Evolutionary conservation across 192 early-diverging fungal species (phyloP), one percentile per base, ranked within the genome.

Genomic region (Backusella westeae): DNA sequence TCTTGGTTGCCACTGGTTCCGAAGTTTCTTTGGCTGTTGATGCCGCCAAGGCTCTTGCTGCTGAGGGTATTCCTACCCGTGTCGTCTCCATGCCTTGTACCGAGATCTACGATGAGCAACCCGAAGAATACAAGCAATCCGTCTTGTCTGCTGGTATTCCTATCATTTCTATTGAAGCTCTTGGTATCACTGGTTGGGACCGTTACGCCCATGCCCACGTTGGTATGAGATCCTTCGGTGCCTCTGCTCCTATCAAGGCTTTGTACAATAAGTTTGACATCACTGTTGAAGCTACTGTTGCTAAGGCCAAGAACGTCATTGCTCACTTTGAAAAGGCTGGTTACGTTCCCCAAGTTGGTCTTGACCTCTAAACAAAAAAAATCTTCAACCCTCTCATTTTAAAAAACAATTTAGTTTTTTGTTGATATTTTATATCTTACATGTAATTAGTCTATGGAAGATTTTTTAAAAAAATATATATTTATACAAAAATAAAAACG

Each of bases 51-150:
- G 75, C 87, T 69, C 82, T 98, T 17, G 87, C 85, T 42, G 78
- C 85, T 12, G 74, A 90, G 52, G 85, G 84, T 0, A 82, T 91
- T 77, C 84, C 83, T 34, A 89, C 93, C 38, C 94, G 93, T 73
- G 90, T 98, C 59, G 96, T 99, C 35, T 99, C 98, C 46, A 91
- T 98, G 90, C 98, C 98, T 29, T 97, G 92, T 71, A 85, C 90
- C 80, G 94, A 94, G 76, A 87, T 98, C 72, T 98, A 97, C 75
- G 92, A 94, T 52, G 92, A 91, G 66, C 97, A 99, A 86, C 59
- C 88, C 10, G 78, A 88, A 32, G 93, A 90, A 63, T 99, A 99
- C 90, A 90, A 92, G 81, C 85, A 91, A 29, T 81, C 85, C 17
- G 96, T 99, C 26, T 87, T 99, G 72, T 85, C 90, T 10, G 83